Conservation (phyloP, 1,139 yeast species). For the Magnusiomyces ingens region DNA sequence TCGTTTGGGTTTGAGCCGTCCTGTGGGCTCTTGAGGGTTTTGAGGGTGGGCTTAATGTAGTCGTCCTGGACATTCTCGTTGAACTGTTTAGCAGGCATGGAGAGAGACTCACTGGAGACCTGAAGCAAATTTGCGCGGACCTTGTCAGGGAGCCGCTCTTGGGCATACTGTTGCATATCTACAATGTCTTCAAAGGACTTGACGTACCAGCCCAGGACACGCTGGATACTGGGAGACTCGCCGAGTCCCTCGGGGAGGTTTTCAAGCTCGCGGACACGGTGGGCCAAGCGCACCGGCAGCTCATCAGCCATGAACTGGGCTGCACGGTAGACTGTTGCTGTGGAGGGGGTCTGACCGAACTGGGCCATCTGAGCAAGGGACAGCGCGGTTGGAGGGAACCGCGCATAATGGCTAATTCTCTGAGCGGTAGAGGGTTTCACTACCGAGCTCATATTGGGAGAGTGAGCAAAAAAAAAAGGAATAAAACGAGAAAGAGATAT, state of each 20-base stretch:
- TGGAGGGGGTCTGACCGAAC: constrained; percentile 71
- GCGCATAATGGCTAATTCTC: constrained; percentile 49
- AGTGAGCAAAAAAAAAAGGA: neutral
- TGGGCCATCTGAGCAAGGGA: constrained; percentile 86
- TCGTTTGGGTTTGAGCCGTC: constrained; percentile 15
- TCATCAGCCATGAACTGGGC: constrained; percentile 83
- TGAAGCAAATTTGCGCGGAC: constrained; percentile 12
- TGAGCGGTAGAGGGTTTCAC: constrained; percentile 19
- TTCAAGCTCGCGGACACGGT: constrained; percentile 78
- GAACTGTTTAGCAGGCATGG: neutral
- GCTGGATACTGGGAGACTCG: constrained; percentile 64
- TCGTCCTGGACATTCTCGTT: neutral
- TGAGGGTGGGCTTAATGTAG: neutral
- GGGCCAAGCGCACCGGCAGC: constrained; percentile 79
- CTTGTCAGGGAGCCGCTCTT: constrained; percentile 8
- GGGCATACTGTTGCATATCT: constrained; percentile 28
- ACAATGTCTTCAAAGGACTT: constrained; percentile 83
- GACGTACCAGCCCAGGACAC: constrained; percentile 85
- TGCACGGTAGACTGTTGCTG: constrained; percentile 75
- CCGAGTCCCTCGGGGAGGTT: constrained; percentile 68
- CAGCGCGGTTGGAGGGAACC: constrained; percentile 76
- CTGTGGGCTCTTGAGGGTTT: constrained; percentile 19
- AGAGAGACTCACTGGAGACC: constrained; percentile 9
- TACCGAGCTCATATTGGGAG: neutral
- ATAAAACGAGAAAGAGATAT: neutral